Evolutionary conservation across 2,329 filamentous ascomycete species (phyloP).

Genomic region (Colletotrichum eleusines): DNA sequence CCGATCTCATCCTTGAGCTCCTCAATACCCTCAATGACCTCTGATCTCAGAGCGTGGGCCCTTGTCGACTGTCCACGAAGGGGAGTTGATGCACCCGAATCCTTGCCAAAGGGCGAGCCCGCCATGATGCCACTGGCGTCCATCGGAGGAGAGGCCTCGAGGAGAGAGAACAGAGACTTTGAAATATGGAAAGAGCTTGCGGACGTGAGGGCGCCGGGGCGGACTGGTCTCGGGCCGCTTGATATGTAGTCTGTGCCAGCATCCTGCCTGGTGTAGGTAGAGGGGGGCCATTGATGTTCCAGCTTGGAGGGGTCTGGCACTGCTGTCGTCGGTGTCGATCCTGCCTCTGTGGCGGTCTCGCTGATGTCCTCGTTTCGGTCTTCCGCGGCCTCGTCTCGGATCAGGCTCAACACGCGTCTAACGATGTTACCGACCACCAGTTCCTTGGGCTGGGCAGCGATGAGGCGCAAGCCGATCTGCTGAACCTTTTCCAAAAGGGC

Average conservation of each 20-base stretch:
- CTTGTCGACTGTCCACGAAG: conserved; percentile 58
- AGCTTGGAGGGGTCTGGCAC: conserved; percentile 47
- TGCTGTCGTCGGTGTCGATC: conserved; percentile 56
- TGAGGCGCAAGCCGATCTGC: conserved; percentile 80
- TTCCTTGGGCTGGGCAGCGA: conserved; percentile 88
- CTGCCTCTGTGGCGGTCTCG: conserved; percentile 68
- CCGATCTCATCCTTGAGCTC: conserved; percentile 97
- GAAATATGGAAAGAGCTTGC: conserved; percentile 74
- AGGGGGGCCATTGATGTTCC: conserved; percentile 49
- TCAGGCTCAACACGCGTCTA: conserved; percentile 87
- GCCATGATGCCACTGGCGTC: conserved; percentile 50
- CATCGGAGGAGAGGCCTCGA: conserved; percentile 76
- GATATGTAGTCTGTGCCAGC: conserved; percentile 44
- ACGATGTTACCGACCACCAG: conserved; percentile 96
- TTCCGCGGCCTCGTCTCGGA: conserved; percentile 90
- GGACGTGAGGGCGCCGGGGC: conserved; percentile 72
- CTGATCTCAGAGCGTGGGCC: conserved; percentile 81
- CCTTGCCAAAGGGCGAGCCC: conserved; percentile 60
- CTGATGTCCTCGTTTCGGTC: conserved; percentile 72
- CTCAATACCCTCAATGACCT: conserved; percentile 92
- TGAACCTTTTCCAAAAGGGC: conserved; percentile 85
- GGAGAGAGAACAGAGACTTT: conserved; percentile 89
- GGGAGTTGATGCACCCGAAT: conserved; percentile 64
- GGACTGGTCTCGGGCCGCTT: conserved; percentile 46
- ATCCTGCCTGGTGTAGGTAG: conserved; percentile 52